phyloP scores from a whole-genome alignment of 768 basidiomycete genomes.

The Agrocybe pediades region DNA sequence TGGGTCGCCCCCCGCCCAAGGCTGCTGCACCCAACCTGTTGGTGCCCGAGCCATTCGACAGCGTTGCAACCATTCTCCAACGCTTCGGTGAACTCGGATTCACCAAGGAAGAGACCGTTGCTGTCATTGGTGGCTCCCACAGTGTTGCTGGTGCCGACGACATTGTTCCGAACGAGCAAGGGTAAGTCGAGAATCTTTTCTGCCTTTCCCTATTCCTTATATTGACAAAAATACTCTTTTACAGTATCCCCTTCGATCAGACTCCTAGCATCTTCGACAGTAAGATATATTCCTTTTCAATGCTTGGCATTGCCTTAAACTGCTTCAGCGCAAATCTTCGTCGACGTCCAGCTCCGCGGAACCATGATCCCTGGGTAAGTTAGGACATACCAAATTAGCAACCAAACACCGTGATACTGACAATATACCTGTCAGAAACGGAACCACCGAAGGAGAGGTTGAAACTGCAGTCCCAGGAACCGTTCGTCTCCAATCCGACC shows the following conservation, averaged over 20 bases:
- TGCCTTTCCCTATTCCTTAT: background rate
- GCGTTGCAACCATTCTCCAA: slow-evolving; percentile 28
- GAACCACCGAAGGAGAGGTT: slow-evolving; percentile 39
- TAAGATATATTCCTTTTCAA: background rate
- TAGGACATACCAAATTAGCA: background rate
- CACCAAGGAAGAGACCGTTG: slow-evolving; percentile 33
- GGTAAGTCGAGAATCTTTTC: background rate
- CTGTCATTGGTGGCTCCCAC: slow-evolving; percentile 31
- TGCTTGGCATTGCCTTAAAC: background rate
- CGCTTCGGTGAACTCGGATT: slow-evolving; percentile 38
- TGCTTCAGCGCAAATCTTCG: slow-evolving; percentile 42
- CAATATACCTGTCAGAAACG: slow-evolving; percentile 25
- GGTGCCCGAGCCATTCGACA: slow-evolving; percentile 21
- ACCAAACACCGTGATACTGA: background rate
- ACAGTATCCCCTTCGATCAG: slow-evolving; percentile 36
- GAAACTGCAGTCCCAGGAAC: slow-evolving; percentile 39
- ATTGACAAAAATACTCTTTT: background rate
- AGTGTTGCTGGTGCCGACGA: slow-evolving; percentile 29
- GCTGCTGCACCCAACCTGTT: slow-evolving; percentile 27
- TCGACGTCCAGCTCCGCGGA: slow-evolving; percentile 46
- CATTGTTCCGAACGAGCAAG: slow-evolving; percentile 28
- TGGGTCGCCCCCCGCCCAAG: slow-evolving; percentile 34
- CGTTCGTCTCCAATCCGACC: slow-evolving; percentile 48
- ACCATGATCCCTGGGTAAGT: slow-evolving; percentile 41
- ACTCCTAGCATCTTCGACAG: slow-evolving; percentile 44